phyloP scores from a whole-genome alignment of 2,329 filamentous ascomycete species.

The Colletotrichum incanum region DNA sequence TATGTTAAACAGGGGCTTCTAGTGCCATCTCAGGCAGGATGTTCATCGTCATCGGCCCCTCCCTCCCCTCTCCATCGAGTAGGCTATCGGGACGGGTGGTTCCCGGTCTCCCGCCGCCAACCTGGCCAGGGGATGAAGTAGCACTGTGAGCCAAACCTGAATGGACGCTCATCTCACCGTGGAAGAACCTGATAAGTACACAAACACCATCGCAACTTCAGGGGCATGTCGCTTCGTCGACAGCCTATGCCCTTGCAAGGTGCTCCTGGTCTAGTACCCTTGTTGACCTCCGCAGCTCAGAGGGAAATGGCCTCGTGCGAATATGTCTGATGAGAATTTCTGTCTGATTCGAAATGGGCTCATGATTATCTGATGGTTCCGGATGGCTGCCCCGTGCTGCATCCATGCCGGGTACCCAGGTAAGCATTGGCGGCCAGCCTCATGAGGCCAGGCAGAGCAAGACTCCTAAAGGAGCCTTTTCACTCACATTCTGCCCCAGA shows the following conservation, averaged over 20 bases:
- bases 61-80: neutral
- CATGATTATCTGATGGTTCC: neutral
- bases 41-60: neutral
- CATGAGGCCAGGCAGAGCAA: neutral
- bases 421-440: neutral
- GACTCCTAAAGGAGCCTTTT: neutral
- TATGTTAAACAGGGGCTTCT: neutral
- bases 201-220: neutral
- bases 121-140: neutral
- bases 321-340: neutral
- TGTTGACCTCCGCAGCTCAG: neutral
- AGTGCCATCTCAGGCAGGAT: no score
- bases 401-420: neutral
- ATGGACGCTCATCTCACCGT: neutral
- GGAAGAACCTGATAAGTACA: neutral
- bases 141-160: neutral
- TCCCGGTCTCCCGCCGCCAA: neutral
- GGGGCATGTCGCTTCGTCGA: neutral
- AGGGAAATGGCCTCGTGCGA: neutral
- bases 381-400: neutral
- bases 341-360: neutral
- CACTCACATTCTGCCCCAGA: neutral
- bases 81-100: neutral
- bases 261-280: neutral
- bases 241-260: neutral